A percentile compares a stretch with the other conserved stretches of the same genome.
phyloP scores from a whole-genome alignment of 345 rosid genomes.

The Bretschneidera sinensis region DNA sequence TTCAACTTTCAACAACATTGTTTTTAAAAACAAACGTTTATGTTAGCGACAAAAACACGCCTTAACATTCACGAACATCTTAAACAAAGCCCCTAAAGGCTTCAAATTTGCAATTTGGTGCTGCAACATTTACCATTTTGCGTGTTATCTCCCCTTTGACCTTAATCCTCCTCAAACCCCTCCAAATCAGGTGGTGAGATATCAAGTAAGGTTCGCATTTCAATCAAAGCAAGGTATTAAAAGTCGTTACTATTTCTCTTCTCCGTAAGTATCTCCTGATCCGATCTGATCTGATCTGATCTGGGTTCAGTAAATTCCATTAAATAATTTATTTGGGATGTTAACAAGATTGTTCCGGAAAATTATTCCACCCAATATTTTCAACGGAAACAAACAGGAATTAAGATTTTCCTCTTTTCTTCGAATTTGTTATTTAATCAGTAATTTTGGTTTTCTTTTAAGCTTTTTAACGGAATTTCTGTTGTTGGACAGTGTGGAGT shows the following conservation, averaged over 20 bases:
- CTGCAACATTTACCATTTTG: neutral
- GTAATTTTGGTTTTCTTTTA: neutral
- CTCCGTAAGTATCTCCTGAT: slow-evolving; percentile 10
- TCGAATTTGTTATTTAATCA: neutral
- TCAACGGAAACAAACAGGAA: neutral
- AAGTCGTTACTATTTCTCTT: neutral
- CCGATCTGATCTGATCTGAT: slow-evolving; percentile 21
- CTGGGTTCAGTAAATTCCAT: neutral
- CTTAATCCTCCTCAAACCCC: slow-evolving; percentile 17
- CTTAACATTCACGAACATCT: neutral
- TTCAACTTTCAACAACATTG: no score
- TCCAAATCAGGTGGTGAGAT: slow-evolving; percentile 16
- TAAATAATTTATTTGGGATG: neutral
- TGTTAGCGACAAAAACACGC: neutral
- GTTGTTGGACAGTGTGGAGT: slow-evolving; percentile 14
- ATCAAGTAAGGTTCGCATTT: slow-evolving; percentile 10
- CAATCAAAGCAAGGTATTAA: neutral
- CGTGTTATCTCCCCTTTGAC: neutral
- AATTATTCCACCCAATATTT: neutral
- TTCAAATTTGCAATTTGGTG: slow-evolving; percentile 5
- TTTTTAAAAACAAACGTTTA: no score
- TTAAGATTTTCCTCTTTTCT: slow-evolving; percentile 1
- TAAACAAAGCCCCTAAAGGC: neutral
- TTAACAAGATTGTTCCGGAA: neutral
- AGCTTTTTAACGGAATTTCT: slow-evolving; percentile 1